phyloP scores from a whole-genome alignment of 306 rosid genomes.

The Trichosanthes cucumerina region DNA sequence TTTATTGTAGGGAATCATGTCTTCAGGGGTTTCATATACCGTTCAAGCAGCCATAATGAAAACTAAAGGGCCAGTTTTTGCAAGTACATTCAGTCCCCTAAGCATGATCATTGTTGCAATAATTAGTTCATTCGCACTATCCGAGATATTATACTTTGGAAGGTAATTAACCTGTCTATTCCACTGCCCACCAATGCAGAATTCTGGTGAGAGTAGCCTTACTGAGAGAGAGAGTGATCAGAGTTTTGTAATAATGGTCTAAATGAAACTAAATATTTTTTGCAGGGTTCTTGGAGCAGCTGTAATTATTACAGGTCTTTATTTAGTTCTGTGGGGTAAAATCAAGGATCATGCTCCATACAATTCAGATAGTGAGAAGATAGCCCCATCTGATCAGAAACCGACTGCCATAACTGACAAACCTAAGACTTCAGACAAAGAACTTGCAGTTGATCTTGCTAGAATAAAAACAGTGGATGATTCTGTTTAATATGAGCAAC shows the following conservation, averaged over 20 bases:
- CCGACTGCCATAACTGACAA: neutral
- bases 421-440: neutral
- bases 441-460: neutral
- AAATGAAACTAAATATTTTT: neutral
- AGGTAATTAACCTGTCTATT: conserved; percentile 22
- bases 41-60: conserved; percentile 38
- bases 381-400: conserved; percentile 10
- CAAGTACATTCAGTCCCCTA: conserved; percentile 36
- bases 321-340: conserved; percentile 45
- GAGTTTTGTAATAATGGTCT: neutral
- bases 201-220: neutral
- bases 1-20: conserved; percentile 36
- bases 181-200: neutral
- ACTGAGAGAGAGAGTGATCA: neutral
- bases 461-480: conserved; percentile 8
- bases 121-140: conserved; percentile 25
- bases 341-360: conserved; percentile 22
- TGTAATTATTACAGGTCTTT: conserved; percentile 32
- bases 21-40: conserved; percentile 26
- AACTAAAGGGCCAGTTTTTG: conserved; percentile 44
- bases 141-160: conserved; percentile 32
- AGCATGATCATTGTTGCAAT: conserved; percentile 39
- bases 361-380: neutral
- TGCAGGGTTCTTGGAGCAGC: conserved; percentile 37
- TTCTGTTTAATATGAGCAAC: neutral